Evolutionary conservation across 192 early-diverging fungal species (phyloP).

Genomic region (Backusella mclennaniae): DNA sequence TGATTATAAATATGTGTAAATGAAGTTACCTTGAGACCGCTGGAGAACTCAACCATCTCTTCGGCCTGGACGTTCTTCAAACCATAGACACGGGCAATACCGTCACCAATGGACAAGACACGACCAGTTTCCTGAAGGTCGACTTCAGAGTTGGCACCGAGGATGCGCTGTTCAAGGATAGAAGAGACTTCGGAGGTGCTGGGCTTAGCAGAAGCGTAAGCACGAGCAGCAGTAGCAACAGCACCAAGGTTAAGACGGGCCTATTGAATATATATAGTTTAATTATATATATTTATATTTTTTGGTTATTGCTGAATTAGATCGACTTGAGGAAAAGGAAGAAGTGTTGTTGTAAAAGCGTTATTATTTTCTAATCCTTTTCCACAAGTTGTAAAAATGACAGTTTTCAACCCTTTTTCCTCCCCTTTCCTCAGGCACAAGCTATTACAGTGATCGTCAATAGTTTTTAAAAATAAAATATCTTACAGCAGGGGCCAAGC

Average conservation of each 20-base stretch:
- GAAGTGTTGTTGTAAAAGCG: neutral
- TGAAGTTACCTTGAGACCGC: conserved; percentile 85
- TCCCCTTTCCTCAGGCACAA: conserved; percentile 2
- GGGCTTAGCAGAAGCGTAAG: conserved; percentile 57
- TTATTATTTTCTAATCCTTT: neutral
- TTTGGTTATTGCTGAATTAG: neutral
- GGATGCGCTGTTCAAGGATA: conserved; percentile 97
- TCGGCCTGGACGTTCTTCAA: conserved; percentile 98
- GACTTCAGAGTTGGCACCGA: conserved; percentile 76
- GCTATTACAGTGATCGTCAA: neutral
- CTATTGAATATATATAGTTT: conserved; percentile 21
- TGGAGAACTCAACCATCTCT: conserved; percentile 99
- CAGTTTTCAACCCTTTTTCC: neutral
- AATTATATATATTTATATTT: neutral
- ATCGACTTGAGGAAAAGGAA: neutral
- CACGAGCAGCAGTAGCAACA: conserved; percentile 49
- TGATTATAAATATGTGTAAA: neutral
- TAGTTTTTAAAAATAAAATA: neutral
- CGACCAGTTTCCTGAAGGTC: conserved; percentile 98
- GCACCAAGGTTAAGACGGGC: conserved; percentile 58
- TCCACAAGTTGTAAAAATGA: neutral
- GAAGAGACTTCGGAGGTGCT: conserved; percentile 94
- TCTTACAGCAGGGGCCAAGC: conserved; percentile 50
- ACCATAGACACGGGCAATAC: conserved; percentile 99
- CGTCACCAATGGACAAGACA: conserved; percentile 99